Evolutionary conservation across 1,139 yeast species (phyloP), one percentile per base, ranked within the genome.

Genomic region (Yamadazyma atlantica): DNA sequence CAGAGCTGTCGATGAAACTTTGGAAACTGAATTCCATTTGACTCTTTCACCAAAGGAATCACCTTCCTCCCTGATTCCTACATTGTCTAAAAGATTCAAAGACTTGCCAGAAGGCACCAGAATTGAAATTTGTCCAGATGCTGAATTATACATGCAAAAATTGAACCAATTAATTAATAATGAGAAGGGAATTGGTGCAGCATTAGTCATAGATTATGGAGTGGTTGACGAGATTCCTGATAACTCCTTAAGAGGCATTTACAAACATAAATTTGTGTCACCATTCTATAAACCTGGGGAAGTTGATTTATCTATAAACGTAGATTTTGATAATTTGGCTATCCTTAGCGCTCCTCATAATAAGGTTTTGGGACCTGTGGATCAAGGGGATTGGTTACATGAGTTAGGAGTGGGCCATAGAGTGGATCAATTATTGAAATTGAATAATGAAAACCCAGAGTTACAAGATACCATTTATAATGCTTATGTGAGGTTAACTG

Each of bases 291-390:
- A 69, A 21, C 95, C 95, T 0, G 96, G 96, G 3, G 78, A 79
- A 32, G 90, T 85, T 3, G 96, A 87, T 60, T 68, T 87, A 33
- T 85, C 95, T 0, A 82, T 85, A 1, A 95, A 87, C 53, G 96
- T 87, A 10, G 96, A 87, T 57, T 87, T 87, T 51, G 73, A 68
- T 32, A 83, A 82, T 10, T 60, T 84, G 38, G 65, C 63, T 22
- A 52, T 45, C 21, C 46, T 54, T 30, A 54, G 54, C 11, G 46
- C 57, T 9, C 51, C 45, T 15, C 43, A 45, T 33, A 55, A 52
- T 17, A 44, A 50, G 15, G 60, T 70, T 0, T 64, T 57, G 44
- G 92, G 89, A 0, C 86, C 92, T 0, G 74, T 75, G 0, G 80
- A 80, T 35, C 96, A 87, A 55, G 94, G 90, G 2, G 88, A 83